These are phyloP conservation scores for Schwanniomyces pseudopolymorphus DNA, from an alignment of 805 yeast genomes.

Conservation along the genomic window DNA sequence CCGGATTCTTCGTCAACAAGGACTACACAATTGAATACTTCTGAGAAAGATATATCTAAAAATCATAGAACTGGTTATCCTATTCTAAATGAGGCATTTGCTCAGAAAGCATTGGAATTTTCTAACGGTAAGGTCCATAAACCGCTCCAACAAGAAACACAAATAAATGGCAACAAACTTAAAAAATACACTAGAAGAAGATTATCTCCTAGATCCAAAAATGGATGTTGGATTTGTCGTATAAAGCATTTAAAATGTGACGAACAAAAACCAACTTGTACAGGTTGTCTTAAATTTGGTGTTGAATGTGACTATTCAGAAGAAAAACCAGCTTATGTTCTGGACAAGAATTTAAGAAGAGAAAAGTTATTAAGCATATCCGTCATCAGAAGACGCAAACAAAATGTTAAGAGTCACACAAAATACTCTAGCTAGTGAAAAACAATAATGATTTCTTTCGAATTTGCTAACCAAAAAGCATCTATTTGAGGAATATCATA, in stretches of 20 bases:
- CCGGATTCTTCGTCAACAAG: not conserved
- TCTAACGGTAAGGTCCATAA: not conserved
- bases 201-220: constrained; percentile 39
- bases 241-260: constrained; percentile 47
- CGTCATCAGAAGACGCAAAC: constrained; percentile 22
- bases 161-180: constrained; percentile 9
- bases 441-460: no score
- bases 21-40: not conserved
- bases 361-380: constrained; percentile 35
- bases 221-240: constrained; percentile 48
- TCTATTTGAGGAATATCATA: no score
- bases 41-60: not conserved
- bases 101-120: not conserved
- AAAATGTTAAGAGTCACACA: constrained; percentile 6
- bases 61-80: not conserved
- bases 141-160: not conserved
- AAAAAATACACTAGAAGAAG: constrained; percentile 41
- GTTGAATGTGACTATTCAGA: constrained; percentile 40
- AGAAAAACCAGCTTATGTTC: constrained; percentile 39
- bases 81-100: not conserved
- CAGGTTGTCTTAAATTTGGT: constrained; percentile 39
- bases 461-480: no score
- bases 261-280: constrained; percentile 37
- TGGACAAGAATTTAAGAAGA: constrained; percentile 30
- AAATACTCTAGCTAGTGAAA: not conserved